These are phyloP conservation scores for Purpureocillium takamizusanense DNA, from an alignment of 2,329 filamentous ascomycete genomes.

Conservation along the genomic window DNA sequence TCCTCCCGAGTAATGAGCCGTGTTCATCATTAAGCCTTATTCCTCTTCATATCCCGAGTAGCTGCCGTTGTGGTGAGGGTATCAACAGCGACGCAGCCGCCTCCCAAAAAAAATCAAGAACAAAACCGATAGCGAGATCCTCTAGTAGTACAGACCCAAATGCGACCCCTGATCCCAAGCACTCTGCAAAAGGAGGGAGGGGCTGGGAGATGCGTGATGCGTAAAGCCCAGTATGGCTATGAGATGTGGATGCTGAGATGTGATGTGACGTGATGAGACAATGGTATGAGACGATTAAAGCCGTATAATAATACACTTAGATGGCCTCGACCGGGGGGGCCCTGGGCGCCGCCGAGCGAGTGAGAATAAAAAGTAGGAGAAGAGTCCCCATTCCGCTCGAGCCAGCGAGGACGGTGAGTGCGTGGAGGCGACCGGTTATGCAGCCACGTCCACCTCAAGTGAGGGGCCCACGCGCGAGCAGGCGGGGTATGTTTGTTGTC, in stretches of 20 bases:
- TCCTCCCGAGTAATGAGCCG: not conserved
- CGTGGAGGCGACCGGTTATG: constrained; percentile 8
- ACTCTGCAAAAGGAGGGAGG: too few species aligned
- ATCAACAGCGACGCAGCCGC: constrained; percentile 14
- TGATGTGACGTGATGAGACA: not conserved
- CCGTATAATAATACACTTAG: not conserved
- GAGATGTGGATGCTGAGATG: too few species aligned
- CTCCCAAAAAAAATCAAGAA: too few species aligned
- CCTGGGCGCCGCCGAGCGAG: not conserved
- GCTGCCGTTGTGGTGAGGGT: constrained; percentile 12
- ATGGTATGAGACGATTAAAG: constrained; percentile 2
- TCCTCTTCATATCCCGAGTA: constrained; percentile 5
- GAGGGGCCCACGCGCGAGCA: not conserved
- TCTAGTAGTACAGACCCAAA: constrained; percentile 18
- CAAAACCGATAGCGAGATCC: constrained; percentile 4
- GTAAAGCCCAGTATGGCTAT: not conserved
- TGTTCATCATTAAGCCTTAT: constrained; percentile 4
- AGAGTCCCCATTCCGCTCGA: constrained; percentile 8
- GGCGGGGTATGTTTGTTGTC: not conserved
- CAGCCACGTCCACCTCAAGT: not conserved
- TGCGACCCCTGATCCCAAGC: constrained; percentile 5
- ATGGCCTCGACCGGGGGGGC: not conserved
- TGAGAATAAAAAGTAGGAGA: constrained; percentile 1
- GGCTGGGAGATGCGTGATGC: not conserved
- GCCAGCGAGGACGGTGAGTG: constrained; percentile 12